phyloP scores from a whole-genome alignment of 2,329 filamentous ascomycete species.

The Colletotrichum spinosum region DNA sequence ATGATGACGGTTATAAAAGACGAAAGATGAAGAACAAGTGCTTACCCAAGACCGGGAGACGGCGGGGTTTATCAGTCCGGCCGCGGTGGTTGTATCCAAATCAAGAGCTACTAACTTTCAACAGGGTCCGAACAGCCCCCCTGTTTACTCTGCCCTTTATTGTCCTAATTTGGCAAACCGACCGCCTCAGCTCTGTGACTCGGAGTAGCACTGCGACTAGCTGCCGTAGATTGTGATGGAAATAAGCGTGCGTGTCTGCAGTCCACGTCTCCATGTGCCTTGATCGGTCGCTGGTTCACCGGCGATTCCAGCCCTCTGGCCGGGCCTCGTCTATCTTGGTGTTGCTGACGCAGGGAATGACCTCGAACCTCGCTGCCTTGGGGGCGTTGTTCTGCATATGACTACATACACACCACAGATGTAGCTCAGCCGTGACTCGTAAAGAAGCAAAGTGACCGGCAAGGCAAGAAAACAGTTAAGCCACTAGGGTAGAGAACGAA shows the following conservation, averaged over 20 bases:
- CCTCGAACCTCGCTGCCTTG: neutral
- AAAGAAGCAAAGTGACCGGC: too few species aligned
- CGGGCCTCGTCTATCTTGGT: neutral
- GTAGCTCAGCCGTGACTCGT: too few species aligned
- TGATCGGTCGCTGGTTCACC: slow-evolving; percentile 16
- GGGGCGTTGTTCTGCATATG: neutral
- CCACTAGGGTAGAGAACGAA: too few species aligned
- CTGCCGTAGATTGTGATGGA: too few species aligned
- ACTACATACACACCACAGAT: too few species aligned
- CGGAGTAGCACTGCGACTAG: slow-evolving; percentile 12
- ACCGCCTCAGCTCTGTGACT: neutral
- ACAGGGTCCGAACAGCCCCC: slow-evolving; percentile 6
- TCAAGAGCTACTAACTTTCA: neutral
- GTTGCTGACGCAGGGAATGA: slow-evolving; percentile 13
- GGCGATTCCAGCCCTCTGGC: slow-evolving; percentile 1
- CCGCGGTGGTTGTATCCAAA: slow-evolving; percentile 8
- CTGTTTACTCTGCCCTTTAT: too few species aligned
- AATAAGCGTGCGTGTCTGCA: too few species aligned
- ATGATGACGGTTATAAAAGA: neutral
- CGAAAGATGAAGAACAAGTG: neutral
- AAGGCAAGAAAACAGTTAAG: too few species aligned
- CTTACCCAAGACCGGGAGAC: neutral
- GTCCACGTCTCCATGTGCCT: neutral
- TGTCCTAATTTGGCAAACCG: too few species aligned
- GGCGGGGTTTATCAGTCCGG: slow-evolving; percentile 29